Base-by-base conservation (phyloP, 148 eudicot genomes). In the Camellia lanceoleosa region DNA sequence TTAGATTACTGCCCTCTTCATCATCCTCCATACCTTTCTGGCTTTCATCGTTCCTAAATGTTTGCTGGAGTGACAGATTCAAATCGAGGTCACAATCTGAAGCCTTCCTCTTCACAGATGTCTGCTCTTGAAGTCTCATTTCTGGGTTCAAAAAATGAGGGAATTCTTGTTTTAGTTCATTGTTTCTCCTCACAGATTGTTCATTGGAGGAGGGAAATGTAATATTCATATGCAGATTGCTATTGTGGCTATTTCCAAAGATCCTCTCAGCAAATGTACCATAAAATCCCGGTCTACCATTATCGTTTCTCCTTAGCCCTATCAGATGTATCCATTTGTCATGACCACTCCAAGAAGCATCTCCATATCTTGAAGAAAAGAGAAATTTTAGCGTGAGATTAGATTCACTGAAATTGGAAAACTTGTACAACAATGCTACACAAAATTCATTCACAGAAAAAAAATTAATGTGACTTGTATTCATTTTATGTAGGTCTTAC, bases 31-130 rank as follows among this genome's bases (percentile, higher is more conserved):
- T 11, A 3, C 59, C 43, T 73, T 12, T 42, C 42, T 23, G 62
- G 43, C 63, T 54, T 13, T 84, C 83, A 19, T 78, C 18, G 49
- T 78, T 68, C 13, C 54, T 82, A 43, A 56, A 60, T 60, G 80
- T 87, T 2, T 77, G 68, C 79, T 83, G 88, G 3, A 91, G 87
- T 18, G 90, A 87, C 73, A 91, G 79, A 80, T 87, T 80, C 80
- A 91, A 78, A 75, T 91, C 90, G 9, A 90, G 77, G 20, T 77
- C 86, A 16, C 59, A 46, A 46, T 82, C 87, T 7, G 68, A 68
- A 44, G 84, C 76, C 84, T 91, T 91, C 71, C 92, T 87, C 78
- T 91, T 91, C 8, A n/a, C 15, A 16, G 44, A 61, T 47, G 12
- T 65, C 54, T 4, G 12, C 18, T 66, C 68, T 75, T 60, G 71